Evolutionary conservation across 2,329 filamentous ascomycete genomes (phyloP), one percentile per base, ranked within the genome.

Genomic region (Teratosphaeria zuluensis): DNA sequence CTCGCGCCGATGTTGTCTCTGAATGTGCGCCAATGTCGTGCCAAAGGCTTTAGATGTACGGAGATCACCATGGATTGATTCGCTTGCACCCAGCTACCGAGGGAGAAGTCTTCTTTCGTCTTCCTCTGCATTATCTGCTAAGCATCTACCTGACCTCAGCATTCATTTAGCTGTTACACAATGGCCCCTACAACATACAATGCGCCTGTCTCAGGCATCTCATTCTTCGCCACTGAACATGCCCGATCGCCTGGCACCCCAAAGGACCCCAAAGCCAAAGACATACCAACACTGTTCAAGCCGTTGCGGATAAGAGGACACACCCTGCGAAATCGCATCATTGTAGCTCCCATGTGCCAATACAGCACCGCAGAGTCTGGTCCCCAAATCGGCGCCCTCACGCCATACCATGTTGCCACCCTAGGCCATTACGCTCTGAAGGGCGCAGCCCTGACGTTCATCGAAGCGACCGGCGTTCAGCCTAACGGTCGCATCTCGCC

Each of bases 401-500:
- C 88, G 82, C 88, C 70, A 16, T 96, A 85, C 81, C 90, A 96
- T 71, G 77, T 95, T 56, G 85, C 90, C 35, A 91, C 95, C 69
- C 78, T 92, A 16, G 89, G 90, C 58, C 85, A 89, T 62, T 91
- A 90, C 64, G 82, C 89, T 19, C 79, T 87, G 57, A 84, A 87
- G 62, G 91, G 91, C 16, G 85, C 88, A 0, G 86, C 83, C 0
- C 77, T 95, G 14, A 77, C 87, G 54, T 83, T 92, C 61, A 80
- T 92, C 59, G 92, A 96, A 76, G 90, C 90, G 38, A 90, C 88
- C 0, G 79, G 85, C 31, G 88, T 95, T 0, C 78, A 83, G n/a
- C 75, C 89, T 6, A 86, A 92, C 64, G 91, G 91, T 21, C 83
- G 91, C 58, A 95, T 95, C 75, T 86, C 87, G 1, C 89, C 90